These are phyloP conservation scores for Aureobasidium sp. DNA, from an alignment of 2,329 filamentous ascomycete genomes.

Conservation along the genomic window DNA sequence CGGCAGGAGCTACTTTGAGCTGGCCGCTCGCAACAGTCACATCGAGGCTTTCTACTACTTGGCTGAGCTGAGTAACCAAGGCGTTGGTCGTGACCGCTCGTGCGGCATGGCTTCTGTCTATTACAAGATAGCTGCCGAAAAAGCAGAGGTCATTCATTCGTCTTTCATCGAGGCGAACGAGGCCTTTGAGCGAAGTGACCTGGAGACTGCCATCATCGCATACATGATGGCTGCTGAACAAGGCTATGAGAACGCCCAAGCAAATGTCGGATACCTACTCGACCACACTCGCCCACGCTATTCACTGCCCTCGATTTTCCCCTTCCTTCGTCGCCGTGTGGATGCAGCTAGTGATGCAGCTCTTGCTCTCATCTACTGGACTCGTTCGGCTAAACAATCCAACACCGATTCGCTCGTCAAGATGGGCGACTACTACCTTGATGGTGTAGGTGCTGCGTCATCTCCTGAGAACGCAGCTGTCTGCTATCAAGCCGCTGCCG, in stretches of 20 bases:
- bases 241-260: slow-evolving; percentile 81
- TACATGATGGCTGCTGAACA: slow-evolving; percentile 88
- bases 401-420: slow-evolving; percentile 94
- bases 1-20: slow-evolving; percentile 79
- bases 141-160: slow-evolving; percentile 78
- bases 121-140: slow-evolving; percentile 83
- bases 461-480: slow-evolving; percentile 73
- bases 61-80: slow-evolving; percentile 75
- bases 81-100: slow-evolving; percentile 69
- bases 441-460: slow-evolving; percentile 56
- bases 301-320: slow-evolving; percentile 19
- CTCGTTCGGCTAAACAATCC: slow-evolving; percentile 80
- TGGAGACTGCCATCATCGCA: slow-evolving; percentile 68
- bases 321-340: slow-evolving; percentile 18
- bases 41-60: slow-evolving; percentile 90
- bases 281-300: slow-evolving; percentile 49
- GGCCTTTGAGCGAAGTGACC: slow-evolving; percentile 70
- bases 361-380: slow-evolving; percentile 87
- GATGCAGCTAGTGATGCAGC: slow-evolving; percentile 49
- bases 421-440: slow-evolving; percentile 95
- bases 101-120: slow-evolving; percentile 71
- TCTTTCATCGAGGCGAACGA: slow-evolving; percentile 76
- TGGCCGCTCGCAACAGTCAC: slow-evolving; percentile 72
- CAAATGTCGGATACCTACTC: slow-evolving; percentile 80
- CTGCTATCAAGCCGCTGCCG: slow-evolving; percentile 87